Base-by-base conservation (phyloP, 179 eudicot species). In the Silene coronaria region DNA sequence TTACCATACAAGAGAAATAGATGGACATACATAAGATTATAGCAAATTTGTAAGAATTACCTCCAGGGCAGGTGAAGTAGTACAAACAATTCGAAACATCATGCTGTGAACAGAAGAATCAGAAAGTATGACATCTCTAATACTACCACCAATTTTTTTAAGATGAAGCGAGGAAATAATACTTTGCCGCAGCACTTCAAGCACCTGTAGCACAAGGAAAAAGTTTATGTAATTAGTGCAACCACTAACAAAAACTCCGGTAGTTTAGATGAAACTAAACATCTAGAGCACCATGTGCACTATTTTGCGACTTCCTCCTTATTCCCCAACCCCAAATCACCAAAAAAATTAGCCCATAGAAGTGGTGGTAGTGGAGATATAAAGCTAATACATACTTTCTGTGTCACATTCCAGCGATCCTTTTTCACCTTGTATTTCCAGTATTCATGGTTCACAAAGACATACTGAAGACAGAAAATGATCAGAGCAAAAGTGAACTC, bases 371-470 rank as follows among this genome's bases (percentile, higher is more conserved):
- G 55, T 3, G 2, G 60, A 62, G 72, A 66, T 32, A 76, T 57
- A 68, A 19, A 46, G 45, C 16, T 60, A n/a, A 57, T 34, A 78
- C 77, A 78, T 92, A 92, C 99, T 92, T 95, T 91, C 57, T 85
- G 75, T n/a, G 93, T 95, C 81, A 95, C 93, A 78, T 85, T 87
- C 99, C 99, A 95, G 76, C 99, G 97, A 73, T 84, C 90, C 79
- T 88, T 91, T 84, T 91, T 95, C 86, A 78, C 89, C 82, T 87
- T 95, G 81, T 92, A 95, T 76, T 87, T 95, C 99, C 99, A 95
- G 79, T 78, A 83, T 66, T 88, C 96, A 62, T 95, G 97, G 77
- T 91, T 91, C 64, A 92, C 93, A 75, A 92, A 82, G 79, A 95
- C 97, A 86, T 89, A 95, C 80, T 89, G 99, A 78, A 95, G 82